Evolutionary conservation across 2,329 filamentous ascomycete species (phyloP).

Genomic region (Metarhizium guizhouense): DNA sequence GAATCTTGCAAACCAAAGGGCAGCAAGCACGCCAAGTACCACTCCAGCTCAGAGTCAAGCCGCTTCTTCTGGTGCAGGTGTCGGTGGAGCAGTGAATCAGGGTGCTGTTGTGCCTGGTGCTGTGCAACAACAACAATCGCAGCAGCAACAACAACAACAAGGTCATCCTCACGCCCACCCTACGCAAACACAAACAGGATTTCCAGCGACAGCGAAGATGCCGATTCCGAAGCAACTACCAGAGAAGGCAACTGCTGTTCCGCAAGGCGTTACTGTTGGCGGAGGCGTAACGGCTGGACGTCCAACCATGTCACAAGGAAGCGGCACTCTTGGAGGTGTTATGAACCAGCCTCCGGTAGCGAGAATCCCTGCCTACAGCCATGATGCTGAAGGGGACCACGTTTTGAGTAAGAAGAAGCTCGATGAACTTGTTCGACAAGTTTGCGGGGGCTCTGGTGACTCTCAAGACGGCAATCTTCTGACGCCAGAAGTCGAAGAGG

Average conservation of each 20-base stretch:
- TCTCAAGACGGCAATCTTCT: conserved; percentile 67
- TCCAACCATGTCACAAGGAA: conserved; percentile 76
- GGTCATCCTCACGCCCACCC: conserved; percentile 41
- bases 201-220: conserved; percentile 60
- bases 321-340: conserved; percentile 67
- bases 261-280: conserved; percentile 62
- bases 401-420: conserved; percentile 97
- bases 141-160: conserved; percentile 25
- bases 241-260: conserved; percentile 57
- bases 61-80: conserved; percentile 14
- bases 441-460: conserved; percentile 71
- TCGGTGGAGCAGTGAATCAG: conserved; percentile 20
- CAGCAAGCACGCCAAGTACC: conserved; percentile 24
- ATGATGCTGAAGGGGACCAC: conserved; percentile 86
- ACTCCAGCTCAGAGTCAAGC: conserved; percentile 20
- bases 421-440: conserved; percentile 88
- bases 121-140: conserved; percentile 16
- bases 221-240: conserved; percentile 74
- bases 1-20: conserved; percentile 36
- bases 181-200: conserved; percentile 30
- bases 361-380: conserved; percentile 72
- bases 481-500: conserved; percentile 92
- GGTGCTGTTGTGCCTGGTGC: conserved; percentile 22
- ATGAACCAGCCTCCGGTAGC: conserved; percentile 80
- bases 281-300: conserved; percentile 56